Percentiles rank a stretch among this genome's conserved stretches.
These are phyloP conservation scores for Syncephalastrum racemosum DNA, from an alignment of 371 early-diverging fungal genomes.

Conservation along the genomic window DNA sequence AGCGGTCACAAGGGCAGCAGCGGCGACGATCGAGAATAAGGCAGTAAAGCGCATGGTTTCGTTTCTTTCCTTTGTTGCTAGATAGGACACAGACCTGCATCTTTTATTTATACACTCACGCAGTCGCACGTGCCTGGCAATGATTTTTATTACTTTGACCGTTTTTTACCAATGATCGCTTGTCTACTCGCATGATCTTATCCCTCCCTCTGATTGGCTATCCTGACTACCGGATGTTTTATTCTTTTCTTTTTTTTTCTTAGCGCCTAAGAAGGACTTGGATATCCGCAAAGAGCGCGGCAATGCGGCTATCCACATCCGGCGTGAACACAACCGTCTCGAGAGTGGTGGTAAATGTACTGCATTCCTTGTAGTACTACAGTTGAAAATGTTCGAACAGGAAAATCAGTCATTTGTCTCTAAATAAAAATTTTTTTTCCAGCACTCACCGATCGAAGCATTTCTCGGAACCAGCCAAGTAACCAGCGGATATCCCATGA, in stretches of 20 bases:
- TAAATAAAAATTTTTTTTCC: not conserved
- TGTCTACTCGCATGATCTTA: no score
- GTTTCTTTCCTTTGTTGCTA: no score
- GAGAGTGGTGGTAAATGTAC: slow-evolving; percentile 60
- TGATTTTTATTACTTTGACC: no score
- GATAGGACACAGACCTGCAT: no score
- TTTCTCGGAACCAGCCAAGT: slow-evolving; percentile 80
- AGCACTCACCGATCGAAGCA: slow-evolving; percentile 58
- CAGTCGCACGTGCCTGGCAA: no score
- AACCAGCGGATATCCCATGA: slow-evolving; percentile 72
- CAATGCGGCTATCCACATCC: slow-evolving; percentile 56
- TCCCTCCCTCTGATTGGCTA: no score
- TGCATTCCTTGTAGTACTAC: slow-evolving; percentile 67
- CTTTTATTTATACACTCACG: no score
- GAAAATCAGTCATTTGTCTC: not conserved
- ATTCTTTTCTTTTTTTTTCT: no score
- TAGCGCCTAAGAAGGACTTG: no score
- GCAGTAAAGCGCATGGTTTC: slow-evolving; percentile 9
- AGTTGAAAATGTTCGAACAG: not conserved
- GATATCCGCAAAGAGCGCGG: slow-evolving; percentile 44
- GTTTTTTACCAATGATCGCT: no score
- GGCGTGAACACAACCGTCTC: slow-evolving; percentile 73
- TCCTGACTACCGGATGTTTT: no score
- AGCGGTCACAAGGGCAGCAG: slow-evolving; percentile 4
- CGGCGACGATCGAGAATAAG: not conserved